Conservation (phyloP, 2,329 filamentous ascomycete genomes). For the Fusarium coicis region DNA sequence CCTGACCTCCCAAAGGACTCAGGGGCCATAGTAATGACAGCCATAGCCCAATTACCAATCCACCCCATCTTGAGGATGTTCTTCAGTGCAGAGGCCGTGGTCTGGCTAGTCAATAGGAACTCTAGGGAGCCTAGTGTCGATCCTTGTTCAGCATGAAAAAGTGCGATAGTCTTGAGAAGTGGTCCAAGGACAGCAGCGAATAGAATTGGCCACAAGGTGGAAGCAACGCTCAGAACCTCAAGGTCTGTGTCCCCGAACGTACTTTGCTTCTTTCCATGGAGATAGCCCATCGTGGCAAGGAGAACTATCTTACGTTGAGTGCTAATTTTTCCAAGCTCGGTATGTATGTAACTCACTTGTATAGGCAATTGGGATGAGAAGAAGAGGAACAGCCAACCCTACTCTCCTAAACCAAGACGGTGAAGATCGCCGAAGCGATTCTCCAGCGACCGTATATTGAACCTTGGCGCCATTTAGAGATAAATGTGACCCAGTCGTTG, state of each 20-base stretch:
- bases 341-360: neutral
- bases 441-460: neutral
- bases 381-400: fast-evolving
- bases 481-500: fast-evolving
- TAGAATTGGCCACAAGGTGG: constrained; percentile 9
- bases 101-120: neutral
- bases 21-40: neutral
- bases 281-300: neutral
- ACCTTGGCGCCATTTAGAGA: no score
- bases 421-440: neutral
- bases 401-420: neutral
- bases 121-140: neutral
- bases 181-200: constrained; percentile 12
- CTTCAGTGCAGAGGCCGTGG: neutral
- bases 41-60: neutral
- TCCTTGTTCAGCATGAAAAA: neutral
- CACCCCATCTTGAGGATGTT: neutral
- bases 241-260: neutral
- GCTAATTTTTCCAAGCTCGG: no score
- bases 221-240: neutral
- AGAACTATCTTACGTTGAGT: neutral
- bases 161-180: neutral
- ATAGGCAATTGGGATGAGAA: neutral
- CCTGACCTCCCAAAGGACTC: constrained; percentile 1
- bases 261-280: neutral